Evolutionary conservation across 345 rosid genomes (phyloP), one percentile per base, ranked within the genome.

Genomic region (Populus euphratica): DNA sequence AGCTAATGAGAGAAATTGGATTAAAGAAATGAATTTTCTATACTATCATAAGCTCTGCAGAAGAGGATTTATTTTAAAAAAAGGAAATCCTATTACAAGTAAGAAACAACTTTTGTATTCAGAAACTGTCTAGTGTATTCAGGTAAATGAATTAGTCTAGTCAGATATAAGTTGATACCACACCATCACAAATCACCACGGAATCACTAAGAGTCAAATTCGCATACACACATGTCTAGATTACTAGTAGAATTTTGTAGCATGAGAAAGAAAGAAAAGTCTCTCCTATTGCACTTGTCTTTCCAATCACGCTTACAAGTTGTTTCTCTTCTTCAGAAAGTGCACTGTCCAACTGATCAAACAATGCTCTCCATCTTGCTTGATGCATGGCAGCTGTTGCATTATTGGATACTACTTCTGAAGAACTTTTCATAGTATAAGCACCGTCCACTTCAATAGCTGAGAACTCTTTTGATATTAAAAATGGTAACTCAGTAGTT

Each of bases 301-400:
- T 49, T 78, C 17, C 25, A 12, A 35, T 23, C 27, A 54, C 73
- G 87, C 98, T 82, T 83, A 93, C 99, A 82, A 96, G 86, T 70
- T 91, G 92, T 81, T 81, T 84, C 87, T 96, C 93, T 86, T 96
- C 99, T 83, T 91, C 95, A 25, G 71, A 69, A 44, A 96, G 94
- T 56, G 94, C 86, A 82, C 85, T 89, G 69, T 87, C 90, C 92
- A 93, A 87, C 86, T 87, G 94, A 88, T 86, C 88, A 83, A 96
- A 96, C 81, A 92, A 83, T 65, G 88, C 80, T 54, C 72, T 81
- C 97, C 98, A 93, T 82, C 83, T 88, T 68, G 76, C 76, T 78
- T 76, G 85, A 86, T 96, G 99, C 86, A 79, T 73, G 69, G 90
- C 86, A 54, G 84, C 81, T 43, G 78, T 64, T 43, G 82, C 56